These are phyloP conservation scores for Magnolia changhungtana DNA, from an alignment of 164 flowering plant genomes.

Conservation along the genomic window DNA sequence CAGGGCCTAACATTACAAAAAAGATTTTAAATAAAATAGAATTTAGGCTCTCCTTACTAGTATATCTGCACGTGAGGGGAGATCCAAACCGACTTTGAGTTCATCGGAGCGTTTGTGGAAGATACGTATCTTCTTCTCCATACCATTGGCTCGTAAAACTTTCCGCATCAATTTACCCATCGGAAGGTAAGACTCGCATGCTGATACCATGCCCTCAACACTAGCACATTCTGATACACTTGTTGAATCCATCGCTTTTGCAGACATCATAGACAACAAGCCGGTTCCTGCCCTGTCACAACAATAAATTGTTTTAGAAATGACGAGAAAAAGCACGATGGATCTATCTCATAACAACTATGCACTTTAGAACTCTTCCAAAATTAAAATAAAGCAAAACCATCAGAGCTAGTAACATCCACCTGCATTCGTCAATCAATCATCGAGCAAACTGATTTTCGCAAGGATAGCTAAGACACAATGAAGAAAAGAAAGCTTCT, in stretches of 20 bases:
- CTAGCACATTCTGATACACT: conserved; percentile 18
- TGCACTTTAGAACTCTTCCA: too few species aligned
- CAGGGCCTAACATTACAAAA: too few species aligned
- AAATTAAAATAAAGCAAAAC: background rate
- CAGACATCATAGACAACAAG: conserved; percentile 92
- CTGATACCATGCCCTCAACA: conserved; percentile 56
- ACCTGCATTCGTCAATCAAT: background rate
- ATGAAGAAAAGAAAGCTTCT: background rate
- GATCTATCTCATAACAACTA: background rate
- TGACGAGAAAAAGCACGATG: background rate
- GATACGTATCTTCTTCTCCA: conserved; percentile 53
- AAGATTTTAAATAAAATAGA: background rate
- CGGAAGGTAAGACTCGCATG: conserved; percentile 94
- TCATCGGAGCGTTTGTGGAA: conserved; percentile 88
- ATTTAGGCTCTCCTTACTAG: conserved; percentile 50
- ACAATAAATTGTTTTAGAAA: too few species aligned
- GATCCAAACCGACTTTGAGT: conserved; percentile 63
- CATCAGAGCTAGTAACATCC: background rate
- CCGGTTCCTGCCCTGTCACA: conserved; percentile 88
- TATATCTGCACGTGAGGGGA: conserved; percentile 71
- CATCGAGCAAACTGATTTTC: background rate
- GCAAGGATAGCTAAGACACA: background rate
- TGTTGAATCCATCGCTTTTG: conserved; percentile 57
- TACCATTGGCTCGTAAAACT: conserved; percentile 62
- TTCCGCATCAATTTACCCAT: conserved; percentile 85